phyloP scores from a whole-genome alignment of 441 rosid genomes.

The Syzygium syzygioides region DNA sequence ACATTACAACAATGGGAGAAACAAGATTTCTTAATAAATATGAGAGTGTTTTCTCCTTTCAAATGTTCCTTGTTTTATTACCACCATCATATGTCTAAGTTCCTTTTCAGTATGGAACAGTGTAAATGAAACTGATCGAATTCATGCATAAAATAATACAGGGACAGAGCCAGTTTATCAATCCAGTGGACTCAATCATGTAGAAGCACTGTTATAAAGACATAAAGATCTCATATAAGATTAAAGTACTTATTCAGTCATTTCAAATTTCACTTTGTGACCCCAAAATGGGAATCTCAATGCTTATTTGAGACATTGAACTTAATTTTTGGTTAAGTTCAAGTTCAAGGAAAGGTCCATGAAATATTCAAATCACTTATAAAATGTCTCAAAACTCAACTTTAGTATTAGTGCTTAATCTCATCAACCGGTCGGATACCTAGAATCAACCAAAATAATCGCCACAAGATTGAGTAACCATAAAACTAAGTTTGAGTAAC shows the following conservation, averaged over 20 bases:
- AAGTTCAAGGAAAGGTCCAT: not conserved
- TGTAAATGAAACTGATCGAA: not conserved
- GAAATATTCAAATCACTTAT: not conserved
- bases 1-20: not conserved
- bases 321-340: not conserved
- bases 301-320: not conserved
- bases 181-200: not conserved
- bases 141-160: not conserved
- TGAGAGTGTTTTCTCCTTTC: not conserved
- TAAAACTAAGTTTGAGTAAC: not conserved
- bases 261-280: not conserved
- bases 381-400: not conserved
- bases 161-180: not conserved
- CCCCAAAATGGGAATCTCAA: not conserved
- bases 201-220: not conserved
- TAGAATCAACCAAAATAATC: not conserved
- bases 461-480: not conserved
- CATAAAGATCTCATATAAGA: not conserved
- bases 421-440: not conserved
- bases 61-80: not conserved
- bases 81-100: not conserved
- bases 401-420: not conserved
- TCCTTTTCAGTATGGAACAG: not conserved
- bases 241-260: not conserved
- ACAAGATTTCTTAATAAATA: not conserved